Base-by-base conservation (phyloP, 2,329 filamentous ascomycete species). In the Cordyceps cateniannulata region DNA sequence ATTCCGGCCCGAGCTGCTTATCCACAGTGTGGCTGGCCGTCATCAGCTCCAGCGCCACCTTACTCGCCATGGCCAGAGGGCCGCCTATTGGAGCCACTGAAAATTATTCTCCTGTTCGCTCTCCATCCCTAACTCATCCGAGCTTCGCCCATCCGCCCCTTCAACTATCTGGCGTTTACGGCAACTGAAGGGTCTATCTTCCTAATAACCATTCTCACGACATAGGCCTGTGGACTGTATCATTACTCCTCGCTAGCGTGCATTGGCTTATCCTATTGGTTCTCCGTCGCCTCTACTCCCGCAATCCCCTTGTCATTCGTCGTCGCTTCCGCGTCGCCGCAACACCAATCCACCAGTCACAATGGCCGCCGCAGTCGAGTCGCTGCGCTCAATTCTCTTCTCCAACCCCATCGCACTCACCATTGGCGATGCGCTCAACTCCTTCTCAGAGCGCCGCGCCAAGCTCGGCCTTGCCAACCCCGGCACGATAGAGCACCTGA, bases 381-480 rank as follows among this genome's bases (percentile, higher is more conserved):
- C 78, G 85, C 69, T 77, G 65, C 71, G 71, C 66, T 85, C 85
- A 70, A 84, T 91, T 68, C 73, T 96, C 66, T 81, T 84, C 69
- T 83, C 87, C 70, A 96, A 96, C 75, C 85, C 90, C 63, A 76
- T 95, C 69, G 80, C 86, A 60, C 80, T 81, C 66, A 81, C 85
- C 66, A 72, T 96, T 68, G 83, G 85, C 75, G 89, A 96, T 81
- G 87, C 86, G 76, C 89, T 95, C 78, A 84, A 81, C 69, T 85
- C 87, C 59, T 96, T 98, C 74, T 88, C 88, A 65, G 90, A 95
- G 69, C 86, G 90, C 78, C 89, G 95, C 81, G 89, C 87, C 69
- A 89, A 90, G 77, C 84, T 99, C 66, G 93, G 93, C 64, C 82
- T 99, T 68, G 83, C 88, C 67, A 98, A 98, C 77, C 95, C 95